Conservation (phyloP, 345 rosid genomes). For the Conringia planisiliqua region DNA sequence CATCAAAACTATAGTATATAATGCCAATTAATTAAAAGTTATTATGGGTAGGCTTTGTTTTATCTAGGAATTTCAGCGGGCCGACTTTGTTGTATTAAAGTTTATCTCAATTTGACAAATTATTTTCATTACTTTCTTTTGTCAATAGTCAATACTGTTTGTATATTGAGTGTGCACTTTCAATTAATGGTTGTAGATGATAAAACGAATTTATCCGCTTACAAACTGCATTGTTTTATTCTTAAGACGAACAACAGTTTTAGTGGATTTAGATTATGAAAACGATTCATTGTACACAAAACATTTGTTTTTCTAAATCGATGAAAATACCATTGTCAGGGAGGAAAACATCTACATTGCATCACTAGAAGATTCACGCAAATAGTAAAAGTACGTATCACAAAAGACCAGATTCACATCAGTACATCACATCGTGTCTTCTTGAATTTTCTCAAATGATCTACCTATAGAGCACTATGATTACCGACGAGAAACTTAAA, state of each 20-base stretch:
- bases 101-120: conserved; percentile 12
- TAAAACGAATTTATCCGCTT: neutral
- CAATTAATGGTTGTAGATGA: neutral
- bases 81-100: conserved; percentile 22
- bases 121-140: neutral
- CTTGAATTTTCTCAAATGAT: neutral
- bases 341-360: neutral
- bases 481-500: neutral
- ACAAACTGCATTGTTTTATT: neutral
- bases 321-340: neutral
- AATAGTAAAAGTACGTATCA: neutral
- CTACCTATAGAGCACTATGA: neutral
- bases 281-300: neutral
- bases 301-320: neutral
- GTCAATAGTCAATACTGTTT: neutral
- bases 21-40: neutral
- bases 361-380: neutral
- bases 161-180: neutral
- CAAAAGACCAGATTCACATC: neutral
- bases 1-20: neutral
- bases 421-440: too few relatives aligned
- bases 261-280: neutral
- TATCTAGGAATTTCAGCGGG: conserved; percentile 9
- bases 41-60: conserved; percentile 15
- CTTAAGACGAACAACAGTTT: neutral